Evolutionary conservation across 768 basidiomycete species (phyloP).

Genomic region (Pleurotus salmoneostramineus): DNA sequence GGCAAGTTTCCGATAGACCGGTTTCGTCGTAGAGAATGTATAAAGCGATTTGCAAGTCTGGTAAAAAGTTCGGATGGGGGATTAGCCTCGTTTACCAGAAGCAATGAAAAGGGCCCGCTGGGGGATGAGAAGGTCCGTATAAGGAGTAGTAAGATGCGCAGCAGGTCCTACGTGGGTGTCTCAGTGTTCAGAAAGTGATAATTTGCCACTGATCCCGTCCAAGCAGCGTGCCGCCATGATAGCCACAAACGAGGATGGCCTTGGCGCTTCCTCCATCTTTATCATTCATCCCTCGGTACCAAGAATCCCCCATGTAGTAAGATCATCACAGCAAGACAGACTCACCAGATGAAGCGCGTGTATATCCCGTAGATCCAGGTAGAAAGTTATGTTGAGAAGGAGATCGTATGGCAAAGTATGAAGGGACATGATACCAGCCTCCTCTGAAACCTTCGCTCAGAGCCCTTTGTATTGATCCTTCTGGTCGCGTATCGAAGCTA

Average conservation of each 20-base stretch:
- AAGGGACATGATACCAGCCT: conserved; percentile 5
- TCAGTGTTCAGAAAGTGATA: not conserved
- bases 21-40: conserved; percentile 58
- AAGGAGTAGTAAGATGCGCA: not conserved
- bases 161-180: not conserved
- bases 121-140: not conserved
- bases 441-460: too few species aligned
- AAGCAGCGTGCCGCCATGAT: not conserved
- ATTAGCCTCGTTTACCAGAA: not conserved
- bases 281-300: not conserved
- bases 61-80: not conserved
- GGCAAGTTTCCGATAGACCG: conserved; percentile 66
- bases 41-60: conserved; percentile 64
- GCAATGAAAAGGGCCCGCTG: not conserved
- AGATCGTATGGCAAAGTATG: conserved; percentile 63
- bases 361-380: conserved; percentile 58
- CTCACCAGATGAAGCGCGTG: conserved; percentile 60
- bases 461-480: not conserved
- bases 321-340: not conserved
- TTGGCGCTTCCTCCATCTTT: not conserved
- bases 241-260: not conserved
- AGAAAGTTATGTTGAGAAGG: conserved; percentile 60
- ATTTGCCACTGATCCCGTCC: not conserved
- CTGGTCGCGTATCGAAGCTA: not conserved
- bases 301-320: not conserved